phyloP scores from a whole-genome alignment of 257 asterid genomes.

The Solanum tarijense region DNA sequence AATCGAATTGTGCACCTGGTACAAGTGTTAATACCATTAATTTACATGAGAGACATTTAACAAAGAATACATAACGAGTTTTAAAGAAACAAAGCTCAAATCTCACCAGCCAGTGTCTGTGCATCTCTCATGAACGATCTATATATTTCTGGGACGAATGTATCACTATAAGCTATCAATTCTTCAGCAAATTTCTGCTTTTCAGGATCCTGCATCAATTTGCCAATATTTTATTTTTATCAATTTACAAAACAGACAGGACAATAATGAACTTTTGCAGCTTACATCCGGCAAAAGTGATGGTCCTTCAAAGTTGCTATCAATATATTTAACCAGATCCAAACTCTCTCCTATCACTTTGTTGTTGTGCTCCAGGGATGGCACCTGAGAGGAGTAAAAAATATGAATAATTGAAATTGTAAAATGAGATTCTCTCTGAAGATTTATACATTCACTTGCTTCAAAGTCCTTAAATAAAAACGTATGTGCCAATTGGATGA shows the following conservation, averaged over 20 bases:
- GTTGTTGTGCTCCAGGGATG: conserved; percentile 51
- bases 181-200: conserved; percentile 51
- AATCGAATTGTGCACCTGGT: conserved; percentile 22
- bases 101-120: conserved; percentile 26
- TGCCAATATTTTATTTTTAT: not conserved
- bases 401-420: not conserved
- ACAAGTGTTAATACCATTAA: not conserved
- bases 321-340: conserved; percentile 42
- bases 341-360: conserved; percentile 50
- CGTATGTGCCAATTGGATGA: not conserved
- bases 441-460: not conserved
- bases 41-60: not conserved
- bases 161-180: conserved; percentile 33
- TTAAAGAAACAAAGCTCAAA: not conserved
- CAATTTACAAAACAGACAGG: not conserved
- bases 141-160: conserved; percentile 21
- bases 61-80: not conserved
- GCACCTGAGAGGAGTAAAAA: conserved; percentile 26
- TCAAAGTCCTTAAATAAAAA: not conserved
- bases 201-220: conserved; percentile 27
- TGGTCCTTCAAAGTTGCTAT: conserved; percentile 48
- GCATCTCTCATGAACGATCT: conserved; percentile 35
- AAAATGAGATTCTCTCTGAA: not conserved
- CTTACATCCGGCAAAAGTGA: conserved; percentile 38
- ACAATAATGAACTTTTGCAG: not conserved